Conservation (phyloP, 441 rosid species). For the Pelargonium fulgidum region DNA sequence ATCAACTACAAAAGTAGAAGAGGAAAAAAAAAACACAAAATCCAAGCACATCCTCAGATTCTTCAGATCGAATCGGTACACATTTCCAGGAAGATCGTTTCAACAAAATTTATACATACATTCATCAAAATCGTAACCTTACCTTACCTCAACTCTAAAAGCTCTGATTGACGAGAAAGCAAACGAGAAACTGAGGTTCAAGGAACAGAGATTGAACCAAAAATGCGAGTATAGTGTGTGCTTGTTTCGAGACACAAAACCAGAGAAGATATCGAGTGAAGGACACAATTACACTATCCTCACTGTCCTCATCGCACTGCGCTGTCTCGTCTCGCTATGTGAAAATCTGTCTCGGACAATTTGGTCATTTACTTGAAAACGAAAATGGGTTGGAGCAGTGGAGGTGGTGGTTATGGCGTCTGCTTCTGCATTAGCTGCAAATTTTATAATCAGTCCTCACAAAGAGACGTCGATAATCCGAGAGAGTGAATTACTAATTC, state of each 20-base stretch:
- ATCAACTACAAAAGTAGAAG: too few relatives aligned
- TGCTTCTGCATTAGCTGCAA: background rate
- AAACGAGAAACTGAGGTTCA: background rate
- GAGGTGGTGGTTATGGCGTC: constrained; percentile 5
- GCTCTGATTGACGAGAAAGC: constrained; percentile 1
- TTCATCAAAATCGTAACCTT: background rate
- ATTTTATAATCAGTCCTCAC: background rate
- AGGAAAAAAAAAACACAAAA: too few relatives aligned
- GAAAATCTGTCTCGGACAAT: too few relatives aligned
- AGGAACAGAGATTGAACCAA: background rate
- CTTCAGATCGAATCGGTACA: too few relatives aligned
- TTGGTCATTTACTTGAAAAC: too few relatives aligned
- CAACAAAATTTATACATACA: background rate
- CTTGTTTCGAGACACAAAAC: background rate
- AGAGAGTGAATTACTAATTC: too few relatives aligned
- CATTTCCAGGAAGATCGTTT: background rate
- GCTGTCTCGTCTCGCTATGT: too few relatives aligned
- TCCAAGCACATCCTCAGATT: too few relatives aligned
- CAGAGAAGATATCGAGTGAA: background rate
- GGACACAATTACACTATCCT: background rate
- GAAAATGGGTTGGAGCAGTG: background rate
- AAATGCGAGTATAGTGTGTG: background rate
- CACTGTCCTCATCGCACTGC: background rate
- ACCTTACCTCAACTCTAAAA: background rate
- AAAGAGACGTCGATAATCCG: too few relatives aligned